These are phyloP conservation scores for Fennellomyces sp. DNA, from an alignment of 371 early-diverging fungal genomes.

Conservation along the genomic window DNA sequence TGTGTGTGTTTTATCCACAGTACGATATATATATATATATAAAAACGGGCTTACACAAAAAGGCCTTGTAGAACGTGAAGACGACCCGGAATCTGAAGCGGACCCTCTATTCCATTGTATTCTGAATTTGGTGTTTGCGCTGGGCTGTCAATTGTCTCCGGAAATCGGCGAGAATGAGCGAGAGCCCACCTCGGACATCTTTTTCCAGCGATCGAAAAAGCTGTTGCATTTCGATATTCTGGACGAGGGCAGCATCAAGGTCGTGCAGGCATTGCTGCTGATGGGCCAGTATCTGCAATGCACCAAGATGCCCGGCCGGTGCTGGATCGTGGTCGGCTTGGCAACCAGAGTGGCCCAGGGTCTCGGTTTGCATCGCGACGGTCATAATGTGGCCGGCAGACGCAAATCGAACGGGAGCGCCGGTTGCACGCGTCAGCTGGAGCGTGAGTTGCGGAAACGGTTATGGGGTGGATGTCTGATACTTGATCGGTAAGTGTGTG, in stretches of 20 bases:
- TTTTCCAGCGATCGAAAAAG: constrained; percentile 29
- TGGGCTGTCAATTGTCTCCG: constrained; percentile 30
- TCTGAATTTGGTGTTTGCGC: constrained; percentile 29
- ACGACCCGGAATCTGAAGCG: constrained; percentile 20
- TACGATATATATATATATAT: not conserved
- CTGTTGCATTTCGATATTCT: constrained; percentile 29
- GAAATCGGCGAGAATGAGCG: constrained; percentile 26
- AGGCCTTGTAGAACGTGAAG: not conserved
- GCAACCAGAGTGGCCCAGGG: constrained; percentile 29
- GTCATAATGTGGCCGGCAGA: constrained; percentile 7
- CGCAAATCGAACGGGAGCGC: not conserved
- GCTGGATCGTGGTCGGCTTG: constrained; percentile 31
- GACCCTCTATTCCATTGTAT: constrained; percentile 31
- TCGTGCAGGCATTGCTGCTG: constrained; percentile 26
- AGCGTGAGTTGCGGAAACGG: constrained; percentile 20
- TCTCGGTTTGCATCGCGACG: constrained; percentile 25
- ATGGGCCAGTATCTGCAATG: constrained; percentile 36
- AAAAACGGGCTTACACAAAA: not conserved
- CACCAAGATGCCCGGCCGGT: constrained; percentile 26
- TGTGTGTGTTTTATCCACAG: too few relatives aligned
- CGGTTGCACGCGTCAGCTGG: constrained; percentile 13
- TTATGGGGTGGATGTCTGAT: constrained; percentile 32
- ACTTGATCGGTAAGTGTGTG: constrained; percentile 19
- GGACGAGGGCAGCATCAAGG: constrained; percentile 28
- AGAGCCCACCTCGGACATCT: constrained; percentile 23